Base-by-base conservation (phyloP, 345 rosid species). In the Syzygium grande region DNA sequence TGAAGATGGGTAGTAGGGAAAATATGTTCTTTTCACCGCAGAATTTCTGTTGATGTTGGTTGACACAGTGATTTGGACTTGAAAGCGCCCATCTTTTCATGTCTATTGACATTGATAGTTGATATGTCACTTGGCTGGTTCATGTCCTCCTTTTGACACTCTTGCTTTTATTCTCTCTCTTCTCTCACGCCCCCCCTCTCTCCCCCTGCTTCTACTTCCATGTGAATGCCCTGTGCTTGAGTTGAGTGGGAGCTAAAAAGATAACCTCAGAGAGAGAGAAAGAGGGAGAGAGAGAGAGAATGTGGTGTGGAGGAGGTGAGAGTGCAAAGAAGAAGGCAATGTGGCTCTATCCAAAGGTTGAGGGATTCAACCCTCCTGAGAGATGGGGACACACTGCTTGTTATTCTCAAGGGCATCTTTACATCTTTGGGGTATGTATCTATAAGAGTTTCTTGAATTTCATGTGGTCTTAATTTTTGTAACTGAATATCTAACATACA, bases 51-150 rank as follows among this genome's bases (percentile, higher is more conserved):
- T 90, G 91, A 79, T 89, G 94, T 93, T 93, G 91, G 94, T 92
- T 90, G 93, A 92, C 94, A 93, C 94, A 94, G 94, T 93, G 96
- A 91, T 88, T 90, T 85, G 88, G 94, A 92, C 93, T 92, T 92
- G 96, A 95, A 93, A 95, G 96, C 96, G 87, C 96, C 96, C 95
- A 95, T 95, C 96, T 92, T 94, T 95, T 95, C 97, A 92, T 94
- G 97, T 93, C 95, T 83, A 90, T 87, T 92, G 96, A 95, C 93
- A 92, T 88, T 92, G 97, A 95, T 93, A 89, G 93, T 93, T 95
- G 97, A 95, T 93, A 88, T 59, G 88, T 92, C 93, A 88, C 90
- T 93, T 91, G 77, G 83, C 51, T 83, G 34, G 88, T 91, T 91
- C 92, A 80, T 94, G 92, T 91, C 91, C 90, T 88, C 89, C 89